Base-by-base conservation (phyloP, 164 flowering plant species). In the Umbellularia californica region DNA sequence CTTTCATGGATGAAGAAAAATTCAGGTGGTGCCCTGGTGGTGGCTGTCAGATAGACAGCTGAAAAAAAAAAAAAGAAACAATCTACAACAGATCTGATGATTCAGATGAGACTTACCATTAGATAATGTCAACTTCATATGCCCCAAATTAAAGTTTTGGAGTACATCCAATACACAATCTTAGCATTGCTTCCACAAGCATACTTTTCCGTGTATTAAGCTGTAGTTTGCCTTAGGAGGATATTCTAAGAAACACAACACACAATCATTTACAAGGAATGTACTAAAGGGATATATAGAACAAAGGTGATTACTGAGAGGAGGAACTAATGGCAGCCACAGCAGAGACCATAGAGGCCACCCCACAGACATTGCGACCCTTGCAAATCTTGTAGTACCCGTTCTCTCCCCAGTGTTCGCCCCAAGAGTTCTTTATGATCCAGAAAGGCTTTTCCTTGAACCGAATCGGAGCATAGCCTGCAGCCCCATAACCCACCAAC, bases 391-490 rank as follows among this genome's bases (percentile, higher is more conserved):
- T 90, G 88, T 95, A 95, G 82, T 81, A 95, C 7, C 98, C 98
- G 0, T 84, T 74, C 85, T 95, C 98, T 58, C 98, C 98, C 98
- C 98, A 94, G 62, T 1, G 81, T 66, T 79, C 90, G n/a, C 98
- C 98, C 97, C 98, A 94, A 0, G 98, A 94, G 79, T 94, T 94
- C 95, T 94, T 94, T 10, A 94, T 87, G 83, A 94, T 90, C 98
- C 97, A 93, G 80, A 83, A 92, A 33, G 97, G 92, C 86, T 91
- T 92, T 15, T 90, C 87, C 90, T 93, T 92, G 77, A 93, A 60
- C 41, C 98, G 72, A 55, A 85, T 77, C 2, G 92, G 93, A 11
- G 97, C 86, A 77, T 82, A 91, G 2, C 92, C 98, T 62, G 83
- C 85, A 19, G 90, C 65, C 1, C 98, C 98, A 76, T 86, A 94